A percentile compares a stretch with the other conserved stretches of the same genome.
Conservation (phyloP, 1,139 yeast species). For the Saccharomycopsis phalli region DNA sequence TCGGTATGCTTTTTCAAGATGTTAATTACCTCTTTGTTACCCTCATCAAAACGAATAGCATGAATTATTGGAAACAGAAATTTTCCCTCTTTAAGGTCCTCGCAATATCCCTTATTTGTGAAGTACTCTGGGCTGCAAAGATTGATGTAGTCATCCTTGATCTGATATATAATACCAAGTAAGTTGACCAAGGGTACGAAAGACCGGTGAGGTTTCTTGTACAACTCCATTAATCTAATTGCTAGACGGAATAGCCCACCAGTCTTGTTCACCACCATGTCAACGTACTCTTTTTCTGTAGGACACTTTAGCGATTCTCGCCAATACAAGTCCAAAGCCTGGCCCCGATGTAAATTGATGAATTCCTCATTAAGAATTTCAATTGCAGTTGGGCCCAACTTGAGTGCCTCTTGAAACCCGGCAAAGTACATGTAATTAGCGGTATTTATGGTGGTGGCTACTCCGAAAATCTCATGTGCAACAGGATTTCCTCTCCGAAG, state of each 20-base stretch:
- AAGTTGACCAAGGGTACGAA: slow-evolving; percentile 60
- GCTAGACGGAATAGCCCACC: slow-evolving; percentile 81
- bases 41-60: slow-evolving; percentile 34
- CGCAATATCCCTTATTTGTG: slow-evolving; percentile 73
- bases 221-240: slow-evolving; percentile 48
- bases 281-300: slow-evolving; percentile 53
- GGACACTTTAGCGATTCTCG: slow-evolving; percentile 63
- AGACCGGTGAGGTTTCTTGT: slow-evolving; percentile 16
- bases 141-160: slow-evolving; percentile 74
- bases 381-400: slow-evolving; percentile 28
- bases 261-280: slow-evolving; percentile 82
- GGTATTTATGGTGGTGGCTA: slow-evolving; percentile 72
- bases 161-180: slow-evolving; percentile 76
- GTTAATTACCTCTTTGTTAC: slow-evolving; percentile 32
- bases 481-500: slow-evolving; percentile 69
- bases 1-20: slow-evolving; percentile 34
- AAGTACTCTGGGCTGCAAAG: slow-evolving; percentile 45
- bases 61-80: slow-evolving; percentile 78
- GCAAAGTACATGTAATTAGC: slow-evolving; percentile 76
- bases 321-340: slow-evolving; percentile 85
- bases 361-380: slow-evolving; percentile 56
- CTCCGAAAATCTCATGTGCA: slow-evolving; percentile 69
- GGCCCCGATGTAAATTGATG: slow-evolving; percentile 77
- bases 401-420: slow-evolving; percentile 46
- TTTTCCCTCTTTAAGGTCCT: slow-evolving; percentile 85